These are phyloP conservation scores for Salvia miltiorrhiza DNA, from an alignment of 257 asterid species.

Conservation along the genomic window DNA sequence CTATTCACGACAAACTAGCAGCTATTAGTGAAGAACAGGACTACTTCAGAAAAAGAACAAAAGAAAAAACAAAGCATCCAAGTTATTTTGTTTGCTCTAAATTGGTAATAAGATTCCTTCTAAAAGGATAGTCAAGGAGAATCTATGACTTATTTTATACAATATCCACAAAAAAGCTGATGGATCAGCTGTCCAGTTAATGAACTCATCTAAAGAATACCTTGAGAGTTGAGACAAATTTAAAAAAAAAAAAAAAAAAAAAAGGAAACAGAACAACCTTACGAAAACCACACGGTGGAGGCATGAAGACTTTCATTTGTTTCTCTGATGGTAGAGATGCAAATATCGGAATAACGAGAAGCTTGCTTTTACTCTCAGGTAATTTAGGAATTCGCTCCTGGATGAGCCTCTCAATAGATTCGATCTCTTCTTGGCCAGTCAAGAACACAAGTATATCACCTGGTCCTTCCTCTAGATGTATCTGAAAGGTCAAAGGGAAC, in stretches of 20 bases:
- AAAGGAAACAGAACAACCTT: slow-evolving; percentile 53
- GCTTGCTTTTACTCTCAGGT: slow-evolving; percentile 69
- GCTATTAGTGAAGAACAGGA: slow-evolving; percentile 4
- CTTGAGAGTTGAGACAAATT: too few relatives aligned
- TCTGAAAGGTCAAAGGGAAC: slow-evolving; percentile 39
- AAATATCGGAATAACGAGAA: slow-evolving; percentile 69
- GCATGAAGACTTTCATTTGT: slow-evolving; percentile 87
- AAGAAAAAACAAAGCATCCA: not conserved
- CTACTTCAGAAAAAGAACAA: not conserved
- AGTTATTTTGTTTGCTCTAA: not conserved
- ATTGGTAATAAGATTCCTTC: not conserved
- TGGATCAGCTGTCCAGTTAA: not conserved
- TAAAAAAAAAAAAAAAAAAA: not conserved
- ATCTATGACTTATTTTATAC: not conserved
- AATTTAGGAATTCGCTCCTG: slow-evolving; percentile 69
- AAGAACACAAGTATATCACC: slow-evolving; percentile 95
- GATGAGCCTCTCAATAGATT: slow-evolving; percentile 85
- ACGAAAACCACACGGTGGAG: slow-evolving; percentile 79
- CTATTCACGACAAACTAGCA: slow-evolving; percentile 7
- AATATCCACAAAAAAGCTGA: not conserved
- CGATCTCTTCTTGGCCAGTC: slow-evolving; percentile 99
- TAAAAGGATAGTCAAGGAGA: not conserved
- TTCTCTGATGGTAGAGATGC: slow-evolving; percentile 96
- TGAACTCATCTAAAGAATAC: not conserved
- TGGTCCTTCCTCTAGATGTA: slow-evolving; percentile 82